Evolutionary conservation across 2,329 filamentous ascomycete species (phyloP), one percentile per base, ranked within the genome.

Genomic region (Stagonosporopsis rhizophila): DNA sequence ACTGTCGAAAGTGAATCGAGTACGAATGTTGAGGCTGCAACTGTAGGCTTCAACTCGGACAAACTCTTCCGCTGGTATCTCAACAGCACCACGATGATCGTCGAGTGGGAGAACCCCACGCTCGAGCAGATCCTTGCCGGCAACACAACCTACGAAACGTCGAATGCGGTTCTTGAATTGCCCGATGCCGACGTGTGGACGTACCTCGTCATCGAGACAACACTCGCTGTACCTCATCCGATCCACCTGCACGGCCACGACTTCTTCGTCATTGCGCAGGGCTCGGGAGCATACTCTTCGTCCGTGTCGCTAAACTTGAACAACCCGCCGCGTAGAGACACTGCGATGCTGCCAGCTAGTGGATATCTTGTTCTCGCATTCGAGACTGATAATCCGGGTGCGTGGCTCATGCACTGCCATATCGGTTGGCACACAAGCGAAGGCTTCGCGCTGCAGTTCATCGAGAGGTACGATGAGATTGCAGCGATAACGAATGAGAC

Each of bases 21-120:
- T 11, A 66, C 65, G 2, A 58, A 58, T 15, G 53, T 68, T 8
- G 66, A 77, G 52, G 62, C 61, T 9, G 70, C 75, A 5, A 59
- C 62, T 3, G 69, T 77, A 4, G 72, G 56, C 0, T 66, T 69
- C 52, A 74, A 67, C 23, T 53, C 44, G 34, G 74, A 77, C 22
- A 72, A 67, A 19, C 61, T 79, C 9, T 78, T 74, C 70, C 72
- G 75, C 12, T 80, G 77, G 78, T 73, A 68, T 39, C 62, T 80
- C 9, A 74, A 74, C 52, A 75, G 72, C 56, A 77, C 72, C 1
- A 75, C 73, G 15, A 76, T 80, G 68, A 37, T 69, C 1, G 67
- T 72, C 6, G 65, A 78, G 6, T 80, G 75, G 73, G 61, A 51
- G 3, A 63, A 79, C 42, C 78, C 78, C 0, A 78, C 77, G 0